Conservation (phyloP, 495 filamentous ascomycete genomes). For the Ascodesmis nigricans region DNA sequence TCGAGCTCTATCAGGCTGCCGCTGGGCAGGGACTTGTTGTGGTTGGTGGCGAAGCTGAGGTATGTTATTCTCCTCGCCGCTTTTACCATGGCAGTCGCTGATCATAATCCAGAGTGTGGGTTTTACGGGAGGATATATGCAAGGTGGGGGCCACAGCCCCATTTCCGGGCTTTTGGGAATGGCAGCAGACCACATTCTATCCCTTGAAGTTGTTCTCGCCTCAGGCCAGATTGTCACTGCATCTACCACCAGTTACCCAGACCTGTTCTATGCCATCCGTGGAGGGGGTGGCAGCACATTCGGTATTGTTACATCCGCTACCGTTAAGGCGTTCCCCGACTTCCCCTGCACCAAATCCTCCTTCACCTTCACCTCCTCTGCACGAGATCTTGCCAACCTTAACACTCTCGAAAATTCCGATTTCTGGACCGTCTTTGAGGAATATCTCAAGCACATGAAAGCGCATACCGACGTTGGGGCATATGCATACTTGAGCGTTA, state of each 20-base stretch:
- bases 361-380: conserved; percentile 25
- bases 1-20: conserved; percentile 30
- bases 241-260: conserved; percentile 28
- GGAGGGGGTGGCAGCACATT: conserved; percentile 35
- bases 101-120: conserved; percentile 26
- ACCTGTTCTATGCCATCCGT: conserved; percentile 43
- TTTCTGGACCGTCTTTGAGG: conserved; percentile 30
- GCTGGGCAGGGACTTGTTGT: conserved; percentile 28
- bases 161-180: conserved; percentile 33
- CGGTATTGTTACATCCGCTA: conserved; percentile 31
- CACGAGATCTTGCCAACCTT: conserved; percentile 7
- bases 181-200: conserved; percentile 32
- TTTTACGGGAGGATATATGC: conserved; percentile 28
- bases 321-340: conserved; percentile 27
- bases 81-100: conserved; percentile 6
- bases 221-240: conserved; percentile 32
- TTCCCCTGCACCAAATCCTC: conserved; percentile 24
- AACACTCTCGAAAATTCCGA: conserved; percentile 21
- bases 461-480: conserved; percentile 29
- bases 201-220: conserved; percentile 36
- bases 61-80: conserved; percentile 7
- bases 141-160: conserved; percentile 39
- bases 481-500: conserved; percentile 31
- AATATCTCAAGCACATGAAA: conserved; percentile 29
- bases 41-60: conserved; percentile 29